Conservation (phyloP, 805 yeast genomes). For the Cyberlindnera nakhonratchasimensis region DNA sequence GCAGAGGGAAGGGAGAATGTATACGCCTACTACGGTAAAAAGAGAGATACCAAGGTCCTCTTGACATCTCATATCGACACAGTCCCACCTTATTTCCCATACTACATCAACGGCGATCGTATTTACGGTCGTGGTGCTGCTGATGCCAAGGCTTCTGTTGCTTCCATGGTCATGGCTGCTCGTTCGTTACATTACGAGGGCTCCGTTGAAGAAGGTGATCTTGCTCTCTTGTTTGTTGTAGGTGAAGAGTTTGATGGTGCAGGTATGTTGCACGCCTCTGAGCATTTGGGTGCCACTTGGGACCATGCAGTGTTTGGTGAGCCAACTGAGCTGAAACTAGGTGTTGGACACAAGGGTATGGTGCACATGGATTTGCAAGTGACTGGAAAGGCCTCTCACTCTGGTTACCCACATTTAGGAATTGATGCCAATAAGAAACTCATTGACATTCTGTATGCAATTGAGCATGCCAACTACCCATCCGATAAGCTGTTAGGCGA, state of each 20-base stretch:
- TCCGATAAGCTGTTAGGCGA: constrained; percentile 51
- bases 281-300: constrained; percentile 42
- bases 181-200: constrained; percentile 41
- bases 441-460: constrained; percentile 45
- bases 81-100: constrained; percentile 63
- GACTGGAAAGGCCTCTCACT: constrained; percentile 59
- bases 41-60: constrained; percentile 42
- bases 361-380: constrained; percentile 40
- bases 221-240: constrained; percentile 58
- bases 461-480: constrained; percentile 47
- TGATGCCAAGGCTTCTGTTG: constrained; percentile 72
- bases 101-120: constrained; percentile 40
- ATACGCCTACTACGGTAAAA: constrained; percentile 53
- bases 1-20: constrained; percentile 42
- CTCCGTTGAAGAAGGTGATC: constrained; percentile 48
- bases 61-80: constrained; percentile 69
- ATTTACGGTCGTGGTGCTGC: constrained; percentile 66
- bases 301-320: constrained; percentile 67
- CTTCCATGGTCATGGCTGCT: constrained; percentile 55
- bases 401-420: constrained; percentile 70
- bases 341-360: constrained; percentile 67
- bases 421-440: constrained; percentile 57
- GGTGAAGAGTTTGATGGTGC: constrained; percentile 67
- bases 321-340: constrained; percentile 67
- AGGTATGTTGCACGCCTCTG: constrained; percentile 52